These are phyloP conservation scores for Botrytis byssoidea DNA, from an alignment of 2,329 filamentous ascomycete species.

Conservation along the genomic window DNA sequence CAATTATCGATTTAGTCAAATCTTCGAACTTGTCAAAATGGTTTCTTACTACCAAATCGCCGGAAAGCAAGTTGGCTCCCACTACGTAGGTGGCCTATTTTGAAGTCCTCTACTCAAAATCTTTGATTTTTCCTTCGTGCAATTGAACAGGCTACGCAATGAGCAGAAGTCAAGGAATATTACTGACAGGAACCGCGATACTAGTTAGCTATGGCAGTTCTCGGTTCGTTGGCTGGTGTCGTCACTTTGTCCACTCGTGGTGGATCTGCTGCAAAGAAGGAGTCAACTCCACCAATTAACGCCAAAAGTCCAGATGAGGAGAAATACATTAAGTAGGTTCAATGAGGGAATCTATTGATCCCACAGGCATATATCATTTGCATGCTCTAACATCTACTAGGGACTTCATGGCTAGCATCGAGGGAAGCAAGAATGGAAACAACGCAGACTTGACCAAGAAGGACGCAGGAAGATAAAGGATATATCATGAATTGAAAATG, in stretches of 20 bases:
- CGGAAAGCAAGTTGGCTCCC: conserved; percentile 40
- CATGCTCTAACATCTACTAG: conserved; percentile 13
- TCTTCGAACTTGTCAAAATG: conserved; percentile 34
- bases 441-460: conserved; percentile 20
- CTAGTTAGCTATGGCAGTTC: conserved; percentile 38
- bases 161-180: neutral
- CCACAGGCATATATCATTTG: neutral
- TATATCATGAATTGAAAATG: conserved; percentile 1
- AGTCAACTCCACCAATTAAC: conserved; percentile 39
- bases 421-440: conserved; percentile 32
- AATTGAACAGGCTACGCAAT: conserved; percentile 21
- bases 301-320: conserved; percentile 40
- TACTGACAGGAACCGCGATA: conserved; percentile 27
- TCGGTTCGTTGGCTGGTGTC: conserved; percentile 31
- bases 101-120: conserved; percentile 19
- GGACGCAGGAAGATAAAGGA: conserved; percentile 20
- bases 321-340: conserved; percentile 40
- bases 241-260: conserved; percentile 30
- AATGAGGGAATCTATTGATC: neutral
- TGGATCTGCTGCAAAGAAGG: conserved; percentile 31
- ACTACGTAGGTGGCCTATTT: conserved; percentile 34
- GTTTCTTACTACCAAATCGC: conserved; percentile 38
- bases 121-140: conserved; percentile 24
- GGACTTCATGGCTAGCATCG: conserved; percentile 23
- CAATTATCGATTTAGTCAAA: neutral